Base-by-base conservation (phyloP, 345 rosid genomes). In the Eucalyptus regnans region DNA sequence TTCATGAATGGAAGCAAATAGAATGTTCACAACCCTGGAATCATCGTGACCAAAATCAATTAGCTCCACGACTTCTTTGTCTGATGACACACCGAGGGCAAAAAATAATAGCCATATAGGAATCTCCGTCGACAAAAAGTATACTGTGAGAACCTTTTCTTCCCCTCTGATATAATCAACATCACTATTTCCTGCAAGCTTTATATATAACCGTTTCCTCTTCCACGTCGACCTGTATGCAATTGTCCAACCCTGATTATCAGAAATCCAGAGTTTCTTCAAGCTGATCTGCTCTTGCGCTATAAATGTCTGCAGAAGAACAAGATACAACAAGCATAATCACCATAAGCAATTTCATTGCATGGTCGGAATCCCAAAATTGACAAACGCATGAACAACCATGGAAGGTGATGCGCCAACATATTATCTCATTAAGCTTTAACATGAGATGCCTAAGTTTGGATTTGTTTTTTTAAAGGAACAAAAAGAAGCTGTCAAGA, bases 91-190 rank as follows among this genome's bases (percentile, higher is more conserved):
- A 23, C 97, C 98, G 86, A 97, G 97, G 51, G 98, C 95, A 89
- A 96, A 97, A 90, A 97, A 97, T 54, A 96, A 89, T 87, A 95
- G 86, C 99, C 99, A 97, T 50, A 96, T 50, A 31, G 99, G 98
- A 86, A 97, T 90, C 93, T 93, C 97, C 1, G 87, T 71, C 4
- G 98, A 95, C 95, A 97, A 87, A 92, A 97, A 95, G 89, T 93
- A 96, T 16, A 94, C 98, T 16, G 91, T 92, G 60, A 97, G 93
- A 56, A 91, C 93, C 92, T 96, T 94, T 92, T 96, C 98, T 48
- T 91, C 96, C 87, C 96, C 96, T 88, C 90, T 91, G 44, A 91
- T 89, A 51, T 92, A 93, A 79, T 95, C 97, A 52, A 90, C 76
- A 81, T 91, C 94, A 49, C 91, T 89, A 60, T 88, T 90, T 88